Percentiles rank a stretch among this genome's conserved stretches.
Conservation (phyloP, 176 grass and related monocot species). For the Urochloa ruziziensis region DNA sequence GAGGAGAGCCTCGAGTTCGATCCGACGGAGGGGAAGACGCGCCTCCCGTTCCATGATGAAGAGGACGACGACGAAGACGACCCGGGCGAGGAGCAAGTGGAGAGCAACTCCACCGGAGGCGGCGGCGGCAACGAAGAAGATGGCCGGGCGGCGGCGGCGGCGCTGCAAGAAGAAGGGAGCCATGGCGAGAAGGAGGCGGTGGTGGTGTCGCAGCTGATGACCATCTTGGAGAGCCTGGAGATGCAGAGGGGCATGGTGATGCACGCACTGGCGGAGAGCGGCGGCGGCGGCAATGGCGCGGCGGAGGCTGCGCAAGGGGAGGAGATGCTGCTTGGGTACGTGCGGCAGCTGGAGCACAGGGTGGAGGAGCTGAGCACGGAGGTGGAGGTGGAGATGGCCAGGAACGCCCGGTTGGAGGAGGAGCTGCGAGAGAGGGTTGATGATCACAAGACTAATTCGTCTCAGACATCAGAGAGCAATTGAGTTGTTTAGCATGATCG, state of each 20-base stretch:
- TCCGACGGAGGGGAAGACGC: neutral
- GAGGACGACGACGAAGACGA: neutral
- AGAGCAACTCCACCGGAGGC: neutral
- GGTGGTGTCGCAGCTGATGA: slow-evolving; percentile 61
- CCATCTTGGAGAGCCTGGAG: slow-evolving; percentile 68
- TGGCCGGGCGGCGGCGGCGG: too few species aligned
- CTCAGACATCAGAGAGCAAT: neutral
- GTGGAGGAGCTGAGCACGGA: slow-evolving; percentile 56
- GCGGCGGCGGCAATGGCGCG: slow-evolving; percentile 5
- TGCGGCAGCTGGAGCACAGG: slow-evolving; percentile 49
- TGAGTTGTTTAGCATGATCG: neutral
- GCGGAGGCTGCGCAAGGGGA: slow-evolving; percentile 21
- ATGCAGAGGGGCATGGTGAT: slow-evolving; percentile 63
- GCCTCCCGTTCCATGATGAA: neutral
- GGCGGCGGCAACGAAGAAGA: neutral
- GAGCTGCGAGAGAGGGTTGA: slow-evolving; percentile 19
- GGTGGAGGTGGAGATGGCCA: slow-evolving; percentile 53
- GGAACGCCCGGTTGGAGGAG: slow-evolving; percentile 50
- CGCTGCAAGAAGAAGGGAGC: neutral
- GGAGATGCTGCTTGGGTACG: slow-evolving; percentile 52
- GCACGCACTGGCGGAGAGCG: slow-evolving; percentile 44
- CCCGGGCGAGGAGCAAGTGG: neutral
- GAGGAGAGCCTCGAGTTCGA: slow-evolving; percentile 55
- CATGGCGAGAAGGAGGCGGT: neutral
- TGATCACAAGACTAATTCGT: neutral